Conservation (phyloP, 2,329 filamentous ascomycete species). For the Nannizzia gypsea region DNA sequence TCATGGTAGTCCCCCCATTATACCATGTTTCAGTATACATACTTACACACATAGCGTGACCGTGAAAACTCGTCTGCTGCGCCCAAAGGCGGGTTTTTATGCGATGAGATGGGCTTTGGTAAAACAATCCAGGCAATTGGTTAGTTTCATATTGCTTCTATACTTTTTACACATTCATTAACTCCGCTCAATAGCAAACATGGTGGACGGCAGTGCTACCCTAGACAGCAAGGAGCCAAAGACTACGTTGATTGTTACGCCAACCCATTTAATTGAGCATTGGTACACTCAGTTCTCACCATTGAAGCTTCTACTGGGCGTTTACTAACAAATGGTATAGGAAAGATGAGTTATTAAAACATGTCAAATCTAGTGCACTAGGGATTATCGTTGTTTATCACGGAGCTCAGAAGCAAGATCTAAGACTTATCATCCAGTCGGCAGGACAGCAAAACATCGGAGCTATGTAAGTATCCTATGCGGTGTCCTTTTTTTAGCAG, state of each 20-base stretch:
- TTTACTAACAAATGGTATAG: conserved; percentile 10
- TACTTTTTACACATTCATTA: conserved; percentile 6
- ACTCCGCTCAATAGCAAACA: conserved; percentile 20
- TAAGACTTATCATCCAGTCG: conserved; percentile 14
- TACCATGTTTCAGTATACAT: not conserved
- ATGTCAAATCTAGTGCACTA: conserved; percentile 20
- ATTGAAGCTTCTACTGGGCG: not conserved
- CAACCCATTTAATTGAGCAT: conserved; percentile 23
- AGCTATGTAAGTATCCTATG: conserved; percentile 18
- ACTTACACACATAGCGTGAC: conserved; percentile 18
- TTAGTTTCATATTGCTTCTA: conserved; percentile 9
- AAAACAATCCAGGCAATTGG: conserved; percentile 30
- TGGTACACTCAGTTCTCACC: conserved; percentile 19
- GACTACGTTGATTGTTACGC: conserved; percentile 30
- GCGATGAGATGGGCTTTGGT: conserved; percentile 33
- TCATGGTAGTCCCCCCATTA: conserved; percentile 21
- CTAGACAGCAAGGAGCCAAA: conserved; percentile 12
- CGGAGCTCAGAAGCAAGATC: conserved; percentile 15
- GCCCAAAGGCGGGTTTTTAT: conserved; percentile 28
- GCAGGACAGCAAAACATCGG: conserved; percentile 14
- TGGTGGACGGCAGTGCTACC: conserved; percentile 24
- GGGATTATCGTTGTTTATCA: conserved; percentile 19
- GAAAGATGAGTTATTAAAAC: conserved; percentile 22
- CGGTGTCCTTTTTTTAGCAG: not conserved
- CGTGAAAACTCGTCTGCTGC: conserved; percentile 18